Evolutionary conservation across 352 stramenopile genomes (phyloP), one percentile per base, ranked within the genome.

Genomic region (Pythium oligandrum): DNA sequence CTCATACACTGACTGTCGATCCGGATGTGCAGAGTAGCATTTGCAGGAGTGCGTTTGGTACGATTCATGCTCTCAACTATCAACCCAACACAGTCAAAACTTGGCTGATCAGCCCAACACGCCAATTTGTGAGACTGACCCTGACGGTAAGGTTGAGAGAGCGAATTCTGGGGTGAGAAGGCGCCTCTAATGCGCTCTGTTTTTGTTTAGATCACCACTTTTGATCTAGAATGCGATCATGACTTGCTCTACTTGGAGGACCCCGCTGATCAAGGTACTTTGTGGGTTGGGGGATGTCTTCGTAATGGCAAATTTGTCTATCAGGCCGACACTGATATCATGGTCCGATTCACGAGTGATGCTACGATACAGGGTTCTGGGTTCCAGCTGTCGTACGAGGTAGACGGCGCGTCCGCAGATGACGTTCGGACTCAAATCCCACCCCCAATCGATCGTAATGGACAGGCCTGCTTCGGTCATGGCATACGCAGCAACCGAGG

Each of bases 181-280:
- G 17, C 17, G 17, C 40, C 37, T 45, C 49, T 39, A 42, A 30
- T 47, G 3, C 35, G 11, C 37, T 44, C 34, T 61, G 30, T 51
- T 40, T 43, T 54, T 50, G 3, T 42, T 32, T 52, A 80, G 68
- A 65, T 81, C 37, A 55, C 48, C 0, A 53, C 7, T 0, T 90
- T 90, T 46, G 67, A 83, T 34, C 67, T 87, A 2, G 79, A 90
- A 48, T 88, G 79, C 35, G 73, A 90, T 40, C 77, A 90, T 43
- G 79, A 90, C 48, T 55, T 55, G 0, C 40, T 90, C 10, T 61
- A 62, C n/a, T 70, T 90, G n/a, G 51, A 69, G 17, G 63, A 73
- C 10, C 39, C 40, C 3, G 36, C 43, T 4, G 69, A 76, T 5
- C n/a, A 40, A 1, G 35, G 45, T 7, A 39, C 65, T 3, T 49